Conservation (phyloP, 2,329 filamentous ascomycete species). For the Penicillium sp. region DNA sequence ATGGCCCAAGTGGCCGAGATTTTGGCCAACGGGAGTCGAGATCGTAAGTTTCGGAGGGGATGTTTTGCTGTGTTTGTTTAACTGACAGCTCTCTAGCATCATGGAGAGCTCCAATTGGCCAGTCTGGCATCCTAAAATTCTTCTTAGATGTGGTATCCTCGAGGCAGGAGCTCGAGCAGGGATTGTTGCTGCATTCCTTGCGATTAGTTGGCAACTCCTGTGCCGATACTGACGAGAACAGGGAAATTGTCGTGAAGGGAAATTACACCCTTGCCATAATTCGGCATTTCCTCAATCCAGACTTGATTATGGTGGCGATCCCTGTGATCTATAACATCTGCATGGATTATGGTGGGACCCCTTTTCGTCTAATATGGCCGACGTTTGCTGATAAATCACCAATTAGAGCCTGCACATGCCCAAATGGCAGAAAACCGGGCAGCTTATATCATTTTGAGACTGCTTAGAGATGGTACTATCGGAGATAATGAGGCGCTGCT, state of each 20-base stretch:
- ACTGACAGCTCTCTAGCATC: conserved; percentile 28
- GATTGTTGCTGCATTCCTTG: conserved; percentile 41
- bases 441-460: conserved; percentile 38
- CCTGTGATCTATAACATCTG: conserved; percentile 49
- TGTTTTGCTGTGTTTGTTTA: background rate
- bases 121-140: conserved; percentile 42
- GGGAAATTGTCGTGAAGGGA: conserved; percentile 39
- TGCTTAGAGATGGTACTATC: conserved; percentile 35
- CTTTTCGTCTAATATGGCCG: background rate
- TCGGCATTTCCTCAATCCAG: conserved; percentile 33
- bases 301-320: conserved; percentile 41
- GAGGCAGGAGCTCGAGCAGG: conserved; percentile 27
- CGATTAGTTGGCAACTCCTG: conserved; percentile 48
- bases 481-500: conserved; percentile 34
- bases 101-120: conserved; percentile 42
- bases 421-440: conserved; percentile 39
- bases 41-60: conserved; percentile 33
- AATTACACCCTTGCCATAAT: conserved; percentile 43
- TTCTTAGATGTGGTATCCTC: conserved; percentile 42
- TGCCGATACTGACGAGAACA: conserved; percentile 48
- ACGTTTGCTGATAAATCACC: background rate
- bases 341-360: conserved; percentile 42
- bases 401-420: conserved; percentile 39
- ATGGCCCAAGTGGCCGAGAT: conserved; percentile 38
- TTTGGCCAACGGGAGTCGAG: conserved; percentile 45